Conservation (phyloP, 1,139 yeast genomes). For the Ogataea hybrid region DNA sequence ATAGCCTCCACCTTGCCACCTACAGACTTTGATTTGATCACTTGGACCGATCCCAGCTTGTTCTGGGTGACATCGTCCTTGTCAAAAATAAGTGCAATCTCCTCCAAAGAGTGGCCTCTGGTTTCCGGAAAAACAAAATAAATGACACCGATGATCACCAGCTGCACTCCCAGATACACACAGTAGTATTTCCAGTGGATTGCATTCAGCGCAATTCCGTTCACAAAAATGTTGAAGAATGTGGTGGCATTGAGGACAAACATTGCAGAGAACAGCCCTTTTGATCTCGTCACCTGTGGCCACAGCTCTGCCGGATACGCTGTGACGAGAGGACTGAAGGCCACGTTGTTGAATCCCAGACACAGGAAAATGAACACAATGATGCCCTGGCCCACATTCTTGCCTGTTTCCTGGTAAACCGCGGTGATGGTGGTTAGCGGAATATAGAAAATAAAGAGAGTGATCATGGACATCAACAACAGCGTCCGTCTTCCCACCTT, state of each 20-base stretch:
- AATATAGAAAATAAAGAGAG: slow-evolving; percentile 31
- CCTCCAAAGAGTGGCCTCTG: slow-evolving; percentile 52
- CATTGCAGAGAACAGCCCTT: slow-evolving; percentile 40
- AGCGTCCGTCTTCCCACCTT: slow-evolving; percentile 42
- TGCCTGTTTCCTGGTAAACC: slow-evolving; percentile 28
- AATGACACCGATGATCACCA: slow-evolving; percentile 9
- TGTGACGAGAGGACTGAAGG: slow-evolving; percentile 34
- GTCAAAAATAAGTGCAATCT: slow-evolving; percentile 49
- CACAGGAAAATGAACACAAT: slow-evolving; percentile 35
- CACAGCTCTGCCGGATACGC: slow-evolving; percentile 45
- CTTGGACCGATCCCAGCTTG: slow-evolving; percentile 8
- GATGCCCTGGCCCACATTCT: slow-evolving; percentile 32
- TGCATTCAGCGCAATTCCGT: slow-evolving; percentile 58
- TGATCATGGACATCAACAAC: slow-evolving; percentile 37
- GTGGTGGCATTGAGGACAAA: slow-evolving; percentile 32
- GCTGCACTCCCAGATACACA: slow-evolving; percentile 35
- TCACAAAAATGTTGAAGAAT: slow-evolving; percentile 47
- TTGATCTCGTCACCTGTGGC: slow-evolving; percentile 46
- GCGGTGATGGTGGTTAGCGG: slow-evolving; percentile 37
- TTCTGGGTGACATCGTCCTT: slow-evolving; percentile 15
- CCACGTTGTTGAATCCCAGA: slow-evolving; percentile 33
- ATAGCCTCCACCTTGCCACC: slow-evolving; percentile 5
- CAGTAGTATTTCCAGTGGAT: slow-evolving; percentile 61
- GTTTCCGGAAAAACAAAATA: slow-evolving; percentile 50
- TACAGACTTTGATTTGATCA: not conserved